A percentile compares a stretch with the other conserved stretches of the same genome.
These are phyloP conservation scores for Stephanodiscus triporus DNA, from an alignment of 108 stramenopile species.

Conservation along the genomic window DNA sequence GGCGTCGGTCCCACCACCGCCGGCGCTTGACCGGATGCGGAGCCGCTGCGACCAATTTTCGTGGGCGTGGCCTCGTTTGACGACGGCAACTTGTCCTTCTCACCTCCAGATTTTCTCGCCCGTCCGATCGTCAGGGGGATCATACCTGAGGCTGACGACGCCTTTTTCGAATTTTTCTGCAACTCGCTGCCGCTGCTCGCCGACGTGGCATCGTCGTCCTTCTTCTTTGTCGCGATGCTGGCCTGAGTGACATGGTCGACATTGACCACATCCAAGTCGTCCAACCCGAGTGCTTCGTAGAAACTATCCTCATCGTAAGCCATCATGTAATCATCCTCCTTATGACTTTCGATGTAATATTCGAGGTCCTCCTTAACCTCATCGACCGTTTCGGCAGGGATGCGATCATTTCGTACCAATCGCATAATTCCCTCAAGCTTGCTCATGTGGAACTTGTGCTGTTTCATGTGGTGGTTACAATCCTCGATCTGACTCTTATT, in stretches of 20 bases:
- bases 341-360: slow-evolving; percentile 91
- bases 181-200: slow-evolving; percentile 52
- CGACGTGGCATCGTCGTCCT: slow-evolving; percentile 62
- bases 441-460: slow-evolving; percentile 93
- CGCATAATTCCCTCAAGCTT: slow-evolving; percentile 96
- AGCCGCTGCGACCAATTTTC: slow-evolving; percentile 39
- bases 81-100: slow-evolving; percentile 27
- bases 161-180: slow-evolving; percentile 54
- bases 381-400: slow-evolving; percentile 86
- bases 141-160: slow-evolving; percentile 51
- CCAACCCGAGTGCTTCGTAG: slow-evolving; percentile 90
- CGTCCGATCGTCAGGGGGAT: slow-evolving; percentile 93
- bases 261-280: slow-evolving; percentile 85
- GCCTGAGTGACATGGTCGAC: slow-evolving; percentile 77
- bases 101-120: slow-evolving; percentile 57
- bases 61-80: slow-evolving; percentile 43
- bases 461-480: slow-evolving; percentile 67
- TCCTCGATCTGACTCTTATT: slow-evolving; percentile 81
- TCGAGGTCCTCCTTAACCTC: slow-evolving; percentile 94
- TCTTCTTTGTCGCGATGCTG: slow-evolving; percentile 46
- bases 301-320: slow-evolving; percentile 91
- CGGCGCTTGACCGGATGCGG: slow-evolving; percentile 48
- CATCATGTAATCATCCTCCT: slow-evolving; percentile 90
- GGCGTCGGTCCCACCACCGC: slow-evolving; percentile 42
- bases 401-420: slow-evolving; percentile 91